Evolutionary conservation across 257 asterid species (phyloP).

Genomic region (Forsythia suspensa): DNA sequence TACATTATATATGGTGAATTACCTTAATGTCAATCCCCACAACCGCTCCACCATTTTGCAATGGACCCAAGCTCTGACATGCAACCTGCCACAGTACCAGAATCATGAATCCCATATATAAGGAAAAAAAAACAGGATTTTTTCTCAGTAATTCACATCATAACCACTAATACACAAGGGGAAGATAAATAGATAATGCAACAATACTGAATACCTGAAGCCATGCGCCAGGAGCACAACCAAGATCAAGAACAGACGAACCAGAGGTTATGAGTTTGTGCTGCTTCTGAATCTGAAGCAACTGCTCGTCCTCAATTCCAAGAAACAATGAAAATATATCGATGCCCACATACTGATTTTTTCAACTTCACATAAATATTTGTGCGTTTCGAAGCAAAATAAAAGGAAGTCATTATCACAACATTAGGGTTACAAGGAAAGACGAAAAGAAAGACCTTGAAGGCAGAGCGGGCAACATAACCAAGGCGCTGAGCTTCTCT

Average conservation of each 20-base stretch:
- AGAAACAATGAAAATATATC: neutral
- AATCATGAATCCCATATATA: neutral
- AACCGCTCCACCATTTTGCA: conserved; percentile 68
- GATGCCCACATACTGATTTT: neutral
- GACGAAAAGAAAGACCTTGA: conserved; percentile 56
- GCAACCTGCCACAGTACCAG: conserved; percentile 53
- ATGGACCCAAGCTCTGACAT: conserved; percentile 79
- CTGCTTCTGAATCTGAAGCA: conserved; percentile 85
- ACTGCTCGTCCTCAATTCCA: conserved; percentile 44
- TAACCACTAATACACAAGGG: neutral
- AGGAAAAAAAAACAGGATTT: neutral
- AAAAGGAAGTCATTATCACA: neutral
- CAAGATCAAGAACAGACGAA: conserved; percentile 83
- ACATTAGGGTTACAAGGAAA: neutral
- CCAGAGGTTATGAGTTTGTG: conserved; percentile 69
- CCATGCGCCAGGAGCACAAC: conserved; percentile 99
- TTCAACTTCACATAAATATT: neutral
- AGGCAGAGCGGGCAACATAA: conserved; percentile 92
- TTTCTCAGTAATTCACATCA: neutral
- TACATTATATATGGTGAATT: neutral
- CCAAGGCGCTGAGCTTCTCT: conserved; percentile 97
- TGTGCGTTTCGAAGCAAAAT: neutral
- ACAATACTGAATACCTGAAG: conserved; percentile 57
- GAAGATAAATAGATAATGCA: neutral
- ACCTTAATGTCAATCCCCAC: conserved; percentile 87